Conservation (phyloP, 2,329 filamentous ascomycete species). For the Trichoderma koningii region DNA sequence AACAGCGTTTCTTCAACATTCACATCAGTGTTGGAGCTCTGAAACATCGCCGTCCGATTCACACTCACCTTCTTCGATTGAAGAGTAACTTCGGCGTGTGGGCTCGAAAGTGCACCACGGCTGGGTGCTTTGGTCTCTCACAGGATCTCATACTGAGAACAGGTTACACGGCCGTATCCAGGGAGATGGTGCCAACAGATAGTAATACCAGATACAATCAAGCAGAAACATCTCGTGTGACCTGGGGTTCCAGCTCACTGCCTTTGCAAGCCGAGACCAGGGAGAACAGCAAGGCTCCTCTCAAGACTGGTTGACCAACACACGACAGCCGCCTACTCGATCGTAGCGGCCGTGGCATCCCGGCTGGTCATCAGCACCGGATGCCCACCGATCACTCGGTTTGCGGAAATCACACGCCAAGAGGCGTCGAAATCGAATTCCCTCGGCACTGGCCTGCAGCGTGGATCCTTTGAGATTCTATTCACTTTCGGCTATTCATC, state of each 20-base stretch:
- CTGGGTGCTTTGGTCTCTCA: background rate
- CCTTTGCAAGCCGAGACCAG: background rate
- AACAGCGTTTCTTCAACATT: background rate
- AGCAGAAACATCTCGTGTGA: background rate
- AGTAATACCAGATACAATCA: too few species aligned
- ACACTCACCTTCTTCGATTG: background rate
- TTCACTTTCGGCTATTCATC: constrained; percentile 19
- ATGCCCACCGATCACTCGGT: background rate
- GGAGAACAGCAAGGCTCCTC: background rate
- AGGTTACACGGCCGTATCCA: background rate
- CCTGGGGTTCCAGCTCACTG: background rate
- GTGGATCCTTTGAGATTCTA: background rate
- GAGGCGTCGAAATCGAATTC: background rate
- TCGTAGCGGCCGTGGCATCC: background rate
- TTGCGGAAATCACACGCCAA: background rate
- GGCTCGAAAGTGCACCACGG: background rate
- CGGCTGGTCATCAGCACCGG: background rate
- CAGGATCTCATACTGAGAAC: constrained; percentile 1
- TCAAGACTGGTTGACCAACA: background rate
- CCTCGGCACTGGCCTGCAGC: background rate
- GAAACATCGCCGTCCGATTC: background rate
- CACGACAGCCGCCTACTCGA: background rate
- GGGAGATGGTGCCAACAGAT: background rate
- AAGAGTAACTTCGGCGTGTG: background rate
- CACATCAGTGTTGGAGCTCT: background rate